Evolutionary conservation across 768 basidiomycete genomes (phyloP).

Genomic region (Collybia mongolica): DNA sequence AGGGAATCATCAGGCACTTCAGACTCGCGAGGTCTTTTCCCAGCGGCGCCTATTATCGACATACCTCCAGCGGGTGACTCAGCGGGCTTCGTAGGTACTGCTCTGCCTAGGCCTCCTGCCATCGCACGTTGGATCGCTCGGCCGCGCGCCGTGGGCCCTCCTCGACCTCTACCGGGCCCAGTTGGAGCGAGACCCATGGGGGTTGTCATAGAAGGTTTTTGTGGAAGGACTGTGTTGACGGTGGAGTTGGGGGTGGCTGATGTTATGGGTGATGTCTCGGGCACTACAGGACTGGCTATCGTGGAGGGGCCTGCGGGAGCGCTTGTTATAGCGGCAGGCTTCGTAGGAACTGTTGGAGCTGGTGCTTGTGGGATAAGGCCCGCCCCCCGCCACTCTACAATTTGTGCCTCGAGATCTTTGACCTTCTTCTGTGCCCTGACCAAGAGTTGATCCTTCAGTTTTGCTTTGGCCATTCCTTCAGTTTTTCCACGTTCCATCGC

Average conservation of each 20-base stretch:
- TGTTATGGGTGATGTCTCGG: slow-evolving; percentile 11
- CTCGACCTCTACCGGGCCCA: slow-evolving; percentile 25
- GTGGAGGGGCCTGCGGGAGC: slow-evolving; percentile 20
- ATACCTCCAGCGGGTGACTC: slow-evolving; percentile 38
- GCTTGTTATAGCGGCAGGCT: slow-evolving; percentile 22
- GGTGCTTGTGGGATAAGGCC: slow-evolving; percentile 42
- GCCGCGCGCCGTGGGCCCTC: slow-evolving; percentile 31
- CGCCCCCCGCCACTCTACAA: slow-evolving; percentile 53
- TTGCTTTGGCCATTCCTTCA: slow-evolving; percentile 59
- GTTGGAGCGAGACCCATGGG: slow-evolving; percentile 10
- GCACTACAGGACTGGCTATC: slow-evolving; percentile 19
- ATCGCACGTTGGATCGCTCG: slow-evolving; percentile 20
- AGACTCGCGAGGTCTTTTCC: slow-evolving; percentile 61
- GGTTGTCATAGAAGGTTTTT: slow-evolving; percentile 18
- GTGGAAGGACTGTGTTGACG: slow-evolving; percentile 10
- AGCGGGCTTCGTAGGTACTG: slow-evolving; percentile 20
- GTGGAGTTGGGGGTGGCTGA: slow-evolving; percentile 5
- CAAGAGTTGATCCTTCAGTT: slow-evolving; percentile 73
- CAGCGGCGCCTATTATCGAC: slow-evolving; percentile 64
- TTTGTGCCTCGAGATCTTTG: slow-evolving; percentile 68
- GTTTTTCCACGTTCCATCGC: slow-evolving; percentile 70
- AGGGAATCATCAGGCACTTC: slow-evolving; percentile 51
- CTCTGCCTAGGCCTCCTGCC: slow-evolving; percentile 16
- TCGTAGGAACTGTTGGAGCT: slow-evolving; percentile 12
- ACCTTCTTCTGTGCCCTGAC: slow-evolving; percentile 56